Conservation (phyloP, 345 rosid genomes). For the Eucalyptus fibrosa region DNA sequence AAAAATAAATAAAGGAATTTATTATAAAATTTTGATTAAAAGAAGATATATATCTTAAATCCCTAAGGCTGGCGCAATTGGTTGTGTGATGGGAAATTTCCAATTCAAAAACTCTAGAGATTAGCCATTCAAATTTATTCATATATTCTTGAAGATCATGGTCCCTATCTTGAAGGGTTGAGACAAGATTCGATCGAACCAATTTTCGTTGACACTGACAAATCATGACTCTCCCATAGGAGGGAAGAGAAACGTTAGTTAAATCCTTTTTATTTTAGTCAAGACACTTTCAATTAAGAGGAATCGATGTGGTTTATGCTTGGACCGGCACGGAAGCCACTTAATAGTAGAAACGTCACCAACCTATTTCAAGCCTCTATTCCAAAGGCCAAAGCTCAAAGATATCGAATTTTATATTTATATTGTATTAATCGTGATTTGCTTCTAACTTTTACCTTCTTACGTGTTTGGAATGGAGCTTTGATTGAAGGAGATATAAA, state of each 20-base stretch:
- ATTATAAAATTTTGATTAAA: neutral
- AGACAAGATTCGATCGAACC: neutral
- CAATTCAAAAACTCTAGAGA: neutral
- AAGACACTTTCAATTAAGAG: neutral
- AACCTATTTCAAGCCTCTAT: neutral
- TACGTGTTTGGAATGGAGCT: neutral
- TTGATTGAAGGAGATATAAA: neutral
- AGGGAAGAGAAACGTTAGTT: neutral
- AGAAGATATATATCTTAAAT: neutral
- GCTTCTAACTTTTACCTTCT: neutral
- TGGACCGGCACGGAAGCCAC: neutral
- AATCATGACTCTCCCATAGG: too few species aligned
- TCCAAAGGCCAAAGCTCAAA: neutral
- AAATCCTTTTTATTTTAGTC: neutral
- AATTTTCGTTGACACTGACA: neutral
- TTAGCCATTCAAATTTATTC: neutral
- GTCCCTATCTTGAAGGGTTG: neutral
- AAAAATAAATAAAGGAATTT: neutral
- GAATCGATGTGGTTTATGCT: neutral
- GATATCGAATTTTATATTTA: neutral
- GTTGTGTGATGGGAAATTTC: neutral
- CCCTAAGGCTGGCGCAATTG: neutral
- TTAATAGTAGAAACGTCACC: neutral
- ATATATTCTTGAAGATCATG: neutral
- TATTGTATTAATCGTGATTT: neutral